Base-by-base conservation (phyloP, 1,284 basidiomycete species). In the Trichosporon sp. region DNA sequence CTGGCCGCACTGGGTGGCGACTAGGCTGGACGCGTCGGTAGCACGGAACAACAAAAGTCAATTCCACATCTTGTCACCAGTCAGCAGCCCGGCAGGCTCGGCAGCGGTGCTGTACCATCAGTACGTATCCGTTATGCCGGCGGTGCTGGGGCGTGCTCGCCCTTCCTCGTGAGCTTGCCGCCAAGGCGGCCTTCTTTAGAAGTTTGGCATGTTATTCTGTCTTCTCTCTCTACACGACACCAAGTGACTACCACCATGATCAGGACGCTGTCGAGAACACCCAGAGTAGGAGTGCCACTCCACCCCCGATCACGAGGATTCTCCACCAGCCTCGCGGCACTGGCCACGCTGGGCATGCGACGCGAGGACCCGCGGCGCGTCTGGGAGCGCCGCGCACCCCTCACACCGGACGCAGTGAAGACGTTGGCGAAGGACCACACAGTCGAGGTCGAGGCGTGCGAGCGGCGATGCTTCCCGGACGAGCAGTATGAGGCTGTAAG, bases 351-450 rank as follows among this genome's bases (percentile, higher is more conserved):
- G 23, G 88, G 88, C 27, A 85, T 91, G 56, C 84, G 88, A 23
- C 86, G 89, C 49, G 92, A 95, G 78, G 89, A 94, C 74, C 87
- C 89, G 0, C 69, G 80, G 29, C 82, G 92, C 40, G 86, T 91
- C 61, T 95, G 92, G 92, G 92, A 95, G 77, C 84, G 92, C n/a
- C 84, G 92, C 11, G 86, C 86, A 31, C 91, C 92, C 1, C 80
- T 95, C 40, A 91, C 89, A 0, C 92, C 92, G 0, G 84, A 86
- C 6, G 86, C 85, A 4, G 88, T 94, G 25, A 74, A 84, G 54
- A 77, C 84, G 2, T 83, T 94, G 9, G 16, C 54, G 67, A 37
- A 40, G 27, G 29, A 59, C 49, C 25, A 56, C 27, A 36, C 37
- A 4, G 52, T 69, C 8, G 80, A 69, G 63, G 83, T 40, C 82